Evolutionary conservation across 805 yeast genomes (phyloP).

Genomic region (Myxozyma kluyveri): DNA sequence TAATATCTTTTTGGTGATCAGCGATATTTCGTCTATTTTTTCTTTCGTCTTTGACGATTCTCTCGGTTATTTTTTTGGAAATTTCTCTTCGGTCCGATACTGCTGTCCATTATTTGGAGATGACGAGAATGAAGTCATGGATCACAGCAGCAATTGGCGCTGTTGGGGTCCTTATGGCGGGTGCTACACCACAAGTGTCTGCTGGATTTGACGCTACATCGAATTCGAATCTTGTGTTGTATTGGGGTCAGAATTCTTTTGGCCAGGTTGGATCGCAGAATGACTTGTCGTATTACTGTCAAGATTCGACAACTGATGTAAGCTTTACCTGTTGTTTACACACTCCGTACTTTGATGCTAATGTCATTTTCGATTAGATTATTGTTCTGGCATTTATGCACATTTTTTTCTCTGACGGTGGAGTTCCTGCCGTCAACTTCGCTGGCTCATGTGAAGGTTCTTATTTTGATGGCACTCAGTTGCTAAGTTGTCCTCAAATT

Average conservation of each 20-base stretch:
- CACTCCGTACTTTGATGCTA: neutral
- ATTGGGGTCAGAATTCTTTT: slow-evolving; percentile 89
- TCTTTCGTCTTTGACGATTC: no score
- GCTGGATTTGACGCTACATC: slow-evolving; percentile 36
- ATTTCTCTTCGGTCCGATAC: no score
- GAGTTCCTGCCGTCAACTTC: slow-evolving; percentile 50
- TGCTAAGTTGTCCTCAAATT: slow-evolving; percentile 46
- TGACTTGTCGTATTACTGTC: slow-evolving; percentile 57
- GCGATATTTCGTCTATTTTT: no score
- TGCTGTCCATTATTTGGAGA: no score
- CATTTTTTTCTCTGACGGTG: slow-evolving; percentile 48
- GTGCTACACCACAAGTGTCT: no score
- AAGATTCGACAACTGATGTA: slow-evolving; percentile 62
- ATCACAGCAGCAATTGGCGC: no score
- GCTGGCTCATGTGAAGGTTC: slow-evolving; percentile 49
- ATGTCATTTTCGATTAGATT: slow-evolving; percentile 63
- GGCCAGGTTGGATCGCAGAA: slow-evolving; percentile 45
- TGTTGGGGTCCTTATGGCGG: no score
- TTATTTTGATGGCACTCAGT: slow-evolving; percentile 38
- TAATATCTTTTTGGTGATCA: no score
- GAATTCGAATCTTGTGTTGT: slow-evolving; percentile 64
- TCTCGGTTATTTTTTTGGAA: no score
- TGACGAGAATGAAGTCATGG: no score
- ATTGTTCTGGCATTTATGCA: slow-evolving; percentile 65
- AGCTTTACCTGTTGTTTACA: slow-evolving; percentile 54